A percentile compares a stretch with the other conserved stretches of the same genome.
These are phyloP conservation scores for Tolypocladium tropicale DNA, from an alignment of 2,329 filamentous ascomycete genomes.

Conservation along the genomic window DNA sequence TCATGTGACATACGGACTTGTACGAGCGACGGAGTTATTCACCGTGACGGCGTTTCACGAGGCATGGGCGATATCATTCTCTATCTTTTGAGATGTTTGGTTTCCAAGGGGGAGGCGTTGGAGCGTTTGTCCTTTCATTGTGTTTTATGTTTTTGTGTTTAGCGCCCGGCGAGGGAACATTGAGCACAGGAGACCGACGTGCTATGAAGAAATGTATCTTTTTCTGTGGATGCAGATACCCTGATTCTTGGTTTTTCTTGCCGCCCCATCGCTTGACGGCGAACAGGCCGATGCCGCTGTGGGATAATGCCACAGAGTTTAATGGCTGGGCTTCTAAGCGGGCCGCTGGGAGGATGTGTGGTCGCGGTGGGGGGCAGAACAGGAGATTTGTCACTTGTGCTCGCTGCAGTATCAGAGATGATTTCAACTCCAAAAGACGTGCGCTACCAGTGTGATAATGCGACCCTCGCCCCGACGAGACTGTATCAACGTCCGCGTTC, in stretches of 20 bases:
- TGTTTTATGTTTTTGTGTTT: no score
- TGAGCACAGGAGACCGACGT: background rate
- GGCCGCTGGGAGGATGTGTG: background rate
- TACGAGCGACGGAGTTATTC: constrained; percentile 7
- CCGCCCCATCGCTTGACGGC: background rate
- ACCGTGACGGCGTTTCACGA: background rate
- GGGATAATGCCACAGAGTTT: background rate
- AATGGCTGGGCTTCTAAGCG: background rate
- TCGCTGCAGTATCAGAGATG: background rate
- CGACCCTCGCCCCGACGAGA: no score
- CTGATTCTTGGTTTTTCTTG: background rate
- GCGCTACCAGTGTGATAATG: no score
- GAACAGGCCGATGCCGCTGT: background rate
- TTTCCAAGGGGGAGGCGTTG: background rate
- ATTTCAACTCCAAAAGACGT: background rate
- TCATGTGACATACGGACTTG: constrained; percentile 3
- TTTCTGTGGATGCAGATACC: background rate
- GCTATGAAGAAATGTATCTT: background rate
- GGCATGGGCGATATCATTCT: background rate
- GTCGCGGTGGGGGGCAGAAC: background rate
- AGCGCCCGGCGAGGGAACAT: background rate
- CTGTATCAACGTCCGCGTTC: no score
- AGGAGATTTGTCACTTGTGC: background rate
- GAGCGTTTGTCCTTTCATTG: background rate
- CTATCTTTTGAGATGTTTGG: background rate